A percentile compares a stretch with the other conserved stretches of the same genome.
Conservation (phyloP, 495 filamentous ascomycete genomes). For the Rostrohypoxylon terebratum region DNA sequence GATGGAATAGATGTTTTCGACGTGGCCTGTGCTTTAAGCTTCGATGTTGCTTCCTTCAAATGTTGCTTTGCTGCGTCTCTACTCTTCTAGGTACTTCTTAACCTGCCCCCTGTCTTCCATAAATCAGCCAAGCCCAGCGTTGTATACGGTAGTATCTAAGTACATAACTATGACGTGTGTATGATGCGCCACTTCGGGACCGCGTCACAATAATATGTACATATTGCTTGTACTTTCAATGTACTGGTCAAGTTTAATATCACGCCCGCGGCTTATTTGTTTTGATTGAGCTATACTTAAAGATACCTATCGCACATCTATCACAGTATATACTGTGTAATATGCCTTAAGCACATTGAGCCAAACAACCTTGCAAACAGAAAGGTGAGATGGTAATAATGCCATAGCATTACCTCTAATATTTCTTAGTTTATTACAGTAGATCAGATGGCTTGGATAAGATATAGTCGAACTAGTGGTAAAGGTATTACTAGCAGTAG, state of each 20-base stretch:
- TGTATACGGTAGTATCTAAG: constrained; percentile 28
- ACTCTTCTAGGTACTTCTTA: not conserved
- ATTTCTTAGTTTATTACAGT: not conserved
- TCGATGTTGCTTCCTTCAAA: not conserved
- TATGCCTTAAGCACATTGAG: constrained; percentile 32
- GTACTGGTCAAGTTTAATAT: constrained; percentile 17
- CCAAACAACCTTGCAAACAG: constrained; percentile 34
- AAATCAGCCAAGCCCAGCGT: constrained; percentile 15
- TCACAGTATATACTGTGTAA: no score
- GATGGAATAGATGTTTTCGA: constrained; percentile 21
- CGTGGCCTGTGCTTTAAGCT: constrained; percentile 34
- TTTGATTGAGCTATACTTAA: constrained; percentile 5
- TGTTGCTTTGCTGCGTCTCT: not conserved
- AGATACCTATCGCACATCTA: constrained; percentile 14
- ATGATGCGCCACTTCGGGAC: constrained; percentile 41
- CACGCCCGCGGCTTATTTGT: not conserved
- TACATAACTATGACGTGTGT: constrained; percentile 42
- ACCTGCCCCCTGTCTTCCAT: not conserved
- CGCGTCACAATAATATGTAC: constrained; percentile 21
- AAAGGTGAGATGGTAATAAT: constrained; percentile 30
- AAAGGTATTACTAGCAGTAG: no score
- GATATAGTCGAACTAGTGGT: not conserved
- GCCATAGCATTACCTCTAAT: no score
- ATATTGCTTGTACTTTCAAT: constrained; percentile 20
- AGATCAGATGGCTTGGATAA: not conserved